A percentile compares a stretch with the other conserved stretches of the same genome.
These are phyloP conservation scores for Anisodus acutangulus DNA, from an alignment of 257 asterid species.

Conservation along the genomic window DNA sequence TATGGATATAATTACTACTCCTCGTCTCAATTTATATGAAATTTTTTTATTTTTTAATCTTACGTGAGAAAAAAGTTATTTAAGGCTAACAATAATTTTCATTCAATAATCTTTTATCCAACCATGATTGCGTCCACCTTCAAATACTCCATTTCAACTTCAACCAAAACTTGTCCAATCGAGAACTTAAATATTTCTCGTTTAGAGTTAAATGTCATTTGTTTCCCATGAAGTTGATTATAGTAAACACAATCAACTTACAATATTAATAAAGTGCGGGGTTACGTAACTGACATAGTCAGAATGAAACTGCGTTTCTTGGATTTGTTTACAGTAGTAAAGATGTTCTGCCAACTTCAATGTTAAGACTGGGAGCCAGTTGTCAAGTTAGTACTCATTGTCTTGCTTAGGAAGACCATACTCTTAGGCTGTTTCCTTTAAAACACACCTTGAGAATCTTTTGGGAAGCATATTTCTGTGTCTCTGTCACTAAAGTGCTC, in stretches of 20 bases:
- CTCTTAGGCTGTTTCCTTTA: slow-evolving; percentile 50
- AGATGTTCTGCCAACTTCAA: too few relatives aligned
- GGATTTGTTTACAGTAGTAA: too few relatives aligned
- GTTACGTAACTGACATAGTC: too few relatives aligned
- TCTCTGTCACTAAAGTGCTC: too few relatives aligned
- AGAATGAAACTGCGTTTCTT: too few relatives aligned
- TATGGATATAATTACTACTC: too few relatives aligned
- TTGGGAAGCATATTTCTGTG: slow-evolving; percentile 6
- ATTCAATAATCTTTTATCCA: neutral
- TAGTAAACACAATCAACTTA: neutral
- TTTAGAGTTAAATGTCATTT: neutral
- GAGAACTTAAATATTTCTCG: neutral
- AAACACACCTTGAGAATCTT: slow-evolving; percentile 51
- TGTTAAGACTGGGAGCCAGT: slow-evolving; percentile 21
- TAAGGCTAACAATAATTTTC: too few relatives aligned
- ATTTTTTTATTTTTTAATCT: too few relatives aligned
- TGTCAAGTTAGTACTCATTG: slow-evolving; percentile 38
- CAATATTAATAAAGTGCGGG: neutral
- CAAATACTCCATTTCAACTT: neutral
- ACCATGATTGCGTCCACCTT: neutral
- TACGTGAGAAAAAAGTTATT: too few relatives aligned
- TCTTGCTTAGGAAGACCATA: slow-evolving; percentile 40
- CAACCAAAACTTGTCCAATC: neutral
- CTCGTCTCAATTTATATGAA: too few relatives aligned
- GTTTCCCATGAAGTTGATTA: neutral